These are phyloP conservation scores for Pinus tabuliformis DNA, from an alignment of 75 land plant species.

Conservation along the genomic window DNA sequence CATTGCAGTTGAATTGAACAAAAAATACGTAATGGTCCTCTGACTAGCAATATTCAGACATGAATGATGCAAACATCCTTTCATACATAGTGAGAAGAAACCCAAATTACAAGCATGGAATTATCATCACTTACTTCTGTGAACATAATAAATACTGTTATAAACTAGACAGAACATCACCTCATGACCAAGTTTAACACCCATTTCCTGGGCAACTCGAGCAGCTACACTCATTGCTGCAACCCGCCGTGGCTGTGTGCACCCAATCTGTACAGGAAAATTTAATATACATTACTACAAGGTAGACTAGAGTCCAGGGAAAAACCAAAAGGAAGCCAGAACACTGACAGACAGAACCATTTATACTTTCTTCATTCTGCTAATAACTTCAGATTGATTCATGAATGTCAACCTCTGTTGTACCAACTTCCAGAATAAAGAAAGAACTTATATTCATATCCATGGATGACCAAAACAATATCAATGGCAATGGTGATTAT, in stretches of 20 bases:
- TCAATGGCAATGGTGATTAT: too few relatives aligned
- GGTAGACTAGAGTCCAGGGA: neutral
- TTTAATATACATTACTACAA: neutral
- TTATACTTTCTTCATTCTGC: too few relatives aligned
- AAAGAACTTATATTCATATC: too few relatives aligned
- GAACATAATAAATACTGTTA: neutral
- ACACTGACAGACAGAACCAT: neutral
- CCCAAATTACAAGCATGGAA: neutral
- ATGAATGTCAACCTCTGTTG: too few relatives aligned
- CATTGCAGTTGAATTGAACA: neutral
- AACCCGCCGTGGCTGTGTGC: conserved; percentile 98
- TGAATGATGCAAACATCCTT: neutral
- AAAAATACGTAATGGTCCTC: neutral
- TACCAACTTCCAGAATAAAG: too few relatives aligned
- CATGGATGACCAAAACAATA: too few relatives aligned
- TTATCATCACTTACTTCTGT: neutral
- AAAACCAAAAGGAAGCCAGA: neutral
- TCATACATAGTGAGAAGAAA: neutral
- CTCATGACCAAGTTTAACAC: conserved; percentile 98
- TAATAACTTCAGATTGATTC: too few relatives aligned
- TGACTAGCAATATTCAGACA: neutral
- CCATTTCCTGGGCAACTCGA: conserved; percentile 97
- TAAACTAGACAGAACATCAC: conserved; percentile 19
- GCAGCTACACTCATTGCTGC: conserved; percentile 99
- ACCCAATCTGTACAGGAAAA: conserved; percentile 63